Evolutionary conservation across 345 rosid genomes (phyloP).

Genomic region (Nephelium lappaceum): DNA sequence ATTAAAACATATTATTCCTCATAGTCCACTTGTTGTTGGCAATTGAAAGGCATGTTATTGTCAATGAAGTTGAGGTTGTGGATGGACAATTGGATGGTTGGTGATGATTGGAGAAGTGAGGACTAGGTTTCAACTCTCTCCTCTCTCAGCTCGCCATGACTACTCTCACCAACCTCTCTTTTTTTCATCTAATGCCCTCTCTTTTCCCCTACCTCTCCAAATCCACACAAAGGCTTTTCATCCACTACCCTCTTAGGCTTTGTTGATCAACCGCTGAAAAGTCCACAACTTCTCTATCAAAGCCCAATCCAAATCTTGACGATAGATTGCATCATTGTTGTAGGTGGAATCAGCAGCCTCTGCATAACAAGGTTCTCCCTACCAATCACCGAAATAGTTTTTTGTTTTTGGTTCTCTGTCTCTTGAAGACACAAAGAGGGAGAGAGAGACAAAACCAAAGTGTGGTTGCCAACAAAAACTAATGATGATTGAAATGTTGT

Average conservation of each 20-base stretch:
- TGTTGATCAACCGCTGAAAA: constrained; percentile 78
- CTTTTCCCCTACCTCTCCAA: constrained; percentile 37
- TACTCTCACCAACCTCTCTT: constrained; percentile 41
- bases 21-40: too few species aligned
- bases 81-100: too few species aligned
- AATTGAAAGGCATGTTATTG: too few species aligned
- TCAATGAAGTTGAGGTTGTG: too few species aligned
- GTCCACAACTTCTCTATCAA: constrained; percentile 51
- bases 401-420: too few species aligned
- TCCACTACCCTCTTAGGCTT: constrained; percentile 38
- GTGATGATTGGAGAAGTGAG: too few species aligned
- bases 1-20: too few species aligned
- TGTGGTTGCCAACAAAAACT: too few species aligned
- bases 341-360: constrained; percentile 90
- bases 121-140: neutral
- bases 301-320: constrained; percentile 28
- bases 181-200: constrained; percentile 44
- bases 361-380: constrained; percentile 88
- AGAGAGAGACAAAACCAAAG: too few species aligned
- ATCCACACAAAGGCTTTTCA: constrained; percentile 18
- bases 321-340: constrained; percentile 77
- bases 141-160: constrained; percentile 32
- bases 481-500: too few species aligned
- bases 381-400: constrained; percentile 79
- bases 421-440: too few species aligned